Evolutionary conservation across 306 rosid genomes (phyloP).

Genomic region (Inga leiocalycina): DNA sequence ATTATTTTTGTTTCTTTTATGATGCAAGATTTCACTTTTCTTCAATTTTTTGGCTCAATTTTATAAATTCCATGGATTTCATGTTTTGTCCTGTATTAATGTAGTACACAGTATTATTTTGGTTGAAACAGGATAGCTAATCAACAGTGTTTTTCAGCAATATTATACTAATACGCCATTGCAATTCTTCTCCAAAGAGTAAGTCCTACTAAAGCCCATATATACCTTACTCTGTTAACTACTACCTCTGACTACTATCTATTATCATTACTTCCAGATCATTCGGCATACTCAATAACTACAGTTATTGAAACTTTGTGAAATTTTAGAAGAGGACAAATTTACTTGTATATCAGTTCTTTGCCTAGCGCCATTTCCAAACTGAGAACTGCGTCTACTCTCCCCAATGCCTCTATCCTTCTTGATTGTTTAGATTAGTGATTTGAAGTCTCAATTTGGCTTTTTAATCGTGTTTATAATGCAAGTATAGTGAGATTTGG

Average conservation of each 20-base stretch:
- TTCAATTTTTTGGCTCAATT: neutral
- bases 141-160: neutral
- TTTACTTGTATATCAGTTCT: neutral
- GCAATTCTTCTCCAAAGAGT: neutral
- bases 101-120: neutral
- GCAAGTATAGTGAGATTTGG: too few species aligned
- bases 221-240: neutral
- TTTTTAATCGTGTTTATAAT: too few species aligned
- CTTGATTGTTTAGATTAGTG: too few species aligned
- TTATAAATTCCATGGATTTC: neutral
- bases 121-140: neutral
- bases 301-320: neutral
- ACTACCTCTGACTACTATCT: neutral
- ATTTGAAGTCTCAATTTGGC: too few species aligned
- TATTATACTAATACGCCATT: neutral
- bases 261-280: neutral
- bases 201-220: neutral
- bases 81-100: neutral
- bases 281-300: neutral
- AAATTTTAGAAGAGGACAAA: neutral
- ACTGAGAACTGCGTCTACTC: neutral
- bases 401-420: neutral
- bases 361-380: neutral
- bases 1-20: neutral
- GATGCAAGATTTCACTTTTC: neutral